Evolutionary conservation across 805 yeast genomes (phyloP), one percentile per base, ranked within the genome.

Genomic region (Cyberlindnera amylophila): DNA sequence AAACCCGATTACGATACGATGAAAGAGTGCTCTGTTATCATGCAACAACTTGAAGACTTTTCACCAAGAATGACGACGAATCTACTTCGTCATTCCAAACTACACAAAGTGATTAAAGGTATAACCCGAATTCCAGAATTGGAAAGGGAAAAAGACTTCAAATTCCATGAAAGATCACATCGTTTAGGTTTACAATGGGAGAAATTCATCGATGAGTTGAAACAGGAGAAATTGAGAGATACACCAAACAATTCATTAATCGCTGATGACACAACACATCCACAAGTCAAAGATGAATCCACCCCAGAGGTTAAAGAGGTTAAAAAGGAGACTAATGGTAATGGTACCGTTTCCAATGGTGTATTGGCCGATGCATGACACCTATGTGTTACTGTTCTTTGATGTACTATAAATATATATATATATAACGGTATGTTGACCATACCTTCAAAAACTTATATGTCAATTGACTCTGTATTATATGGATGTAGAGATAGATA

Each of bases 91-190:
- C 57, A 58, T 17, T 72, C 79, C 13, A 75, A 74, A 50, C 61
- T 75, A 39, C 79, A 75, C 52, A 75, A 75, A 54, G 79, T 75
- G 1, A 54, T 75, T 45, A 72, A 70, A 53, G 75, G 76, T 42
- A 72, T 75, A 16, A 45, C 66, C 38, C 66, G 65, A 43, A 64
- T 66, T 45, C 62, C 61, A 21, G 61, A 60, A 28, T 61, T 73
- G 47, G 70, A 64, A 45, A 65, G 69, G 45, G 64, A 69, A 12
- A 67, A 70, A 30, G 70, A 73, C 46, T 70, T 65, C 55, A 63
- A 68, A 44, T 63, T 75, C 44, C 77, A 73, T 45, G 70, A 67
- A 41, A 61, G 72, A 47, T 69, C 74, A 44, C 60, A 57, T 18
- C 66, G 65, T 32, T 54, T 75, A 28, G 54, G 75, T 36, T 39